These are phyloP conservation scores for Amanita jacksonii DNA, from an alignment of 768 basidiomycete genomes.

Conservation along the genomic window DNA sequence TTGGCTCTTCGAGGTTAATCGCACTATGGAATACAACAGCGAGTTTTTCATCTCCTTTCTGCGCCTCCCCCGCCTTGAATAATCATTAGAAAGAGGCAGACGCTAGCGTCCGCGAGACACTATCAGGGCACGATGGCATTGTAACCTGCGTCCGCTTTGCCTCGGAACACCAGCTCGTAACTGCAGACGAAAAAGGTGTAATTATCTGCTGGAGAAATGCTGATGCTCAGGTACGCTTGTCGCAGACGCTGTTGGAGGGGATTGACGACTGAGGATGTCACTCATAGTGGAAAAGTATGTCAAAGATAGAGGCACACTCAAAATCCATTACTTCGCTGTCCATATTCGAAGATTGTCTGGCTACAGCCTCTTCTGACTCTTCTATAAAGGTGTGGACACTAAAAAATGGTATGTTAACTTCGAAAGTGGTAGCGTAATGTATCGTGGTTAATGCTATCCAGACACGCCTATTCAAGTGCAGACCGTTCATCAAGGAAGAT, in stretches of 20 bases:
- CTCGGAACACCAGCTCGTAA: conserved; percentile 40
- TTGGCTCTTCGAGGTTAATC: conserved; percentile 37
- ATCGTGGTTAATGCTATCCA: conserved; percentile 13
- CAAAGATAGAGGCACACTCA: conserved; percentile 48
- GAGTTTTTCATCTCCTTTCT: conserved; percentile 12
- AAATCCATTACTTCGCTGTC: conserved; percentile 64
- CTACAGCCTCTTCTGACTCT: conserved; percentile 81
- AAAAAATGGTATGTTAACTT: conserved; percentile 5
- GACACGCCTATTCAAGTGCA: conserved; percentile 40
- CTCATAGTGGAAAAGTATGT: conserved; percentile 56
- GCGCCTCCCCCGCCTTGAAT: conserved; percentile 1
- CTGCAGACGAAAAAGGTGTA: conserved; percentile 69
- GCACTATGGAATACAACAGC: conserved; percentile 37
- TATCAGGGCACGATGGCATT: conserved; percentile 64
- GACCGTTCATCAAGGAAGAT: conserved; percentile 51
- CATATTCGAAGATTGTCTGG: conserved; percentile 36
- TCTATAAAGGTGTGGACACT: conserved; percentile 67
- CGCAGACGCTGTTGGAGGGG: not conserved
- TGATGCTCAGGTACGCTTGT: conserved; percentile 27
- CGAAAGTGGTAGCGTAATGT: not conserved
- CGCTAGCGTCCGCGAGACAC: conserved; percentile 53
- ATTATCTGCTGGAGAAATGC: conserved; percentile 52
- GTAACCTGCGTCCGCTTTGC: conserved; percentile 76
- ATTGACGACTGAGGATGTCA: conserved; percentile 11
- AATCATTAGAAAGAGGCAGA: conserved; percentile 34